phyloP scores from a whole-genome alignment of 257 asterid species.

The Henckelia pumila region DNA sequence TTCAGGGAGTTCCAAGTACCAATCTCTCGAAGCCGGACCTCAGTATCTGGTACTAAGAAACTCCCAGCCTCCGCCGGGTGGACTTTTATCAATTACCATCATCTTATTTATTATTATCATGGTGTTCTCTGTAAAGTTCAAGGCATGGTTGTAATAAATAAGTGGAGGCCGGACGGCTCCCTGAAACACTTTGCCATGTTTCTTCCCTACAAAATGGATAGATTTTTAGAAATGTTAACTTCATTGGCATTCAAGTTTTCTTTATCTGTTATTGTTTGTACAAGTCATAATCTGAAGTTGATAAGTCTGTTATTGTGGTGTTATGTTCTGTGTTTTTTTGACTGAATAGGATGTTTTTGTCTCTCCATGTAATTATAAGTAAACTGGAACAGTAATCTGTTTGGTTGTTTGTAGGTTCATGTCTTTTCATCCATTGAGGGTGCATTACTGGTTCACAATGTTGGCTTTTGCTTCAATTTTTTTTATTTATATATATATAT shows the following conservation, averaged over 20 bases:
- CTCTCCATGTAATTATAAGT: neutral
- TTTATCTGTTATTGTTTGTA: conserved; percentile 23
- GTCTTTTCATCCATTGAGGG: conserved; percentile 1
- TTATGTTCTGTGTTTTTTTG: conserved; percentile 35
- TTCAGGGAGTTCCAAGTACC: conserved; percentile 40
- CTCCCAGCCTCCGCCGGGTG: conserved; percentile 20
- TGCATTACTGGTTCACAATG: conserved; percentile 14
- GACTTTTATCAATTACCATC: conserved; percentile 21
- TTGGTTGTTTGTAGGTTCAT: conserved; percentile 23
- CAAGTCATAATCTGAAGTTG: conserved; percentile 22
- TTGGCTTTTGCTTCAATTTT: neutral
- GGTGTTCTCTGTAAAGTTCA: conserved; percentile 27
- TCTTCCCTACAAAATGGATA: conserved; percentile 20
- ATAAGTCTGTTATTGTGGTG: conserved; percentile 7
- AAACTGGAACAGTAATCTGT: conserved; percentile 8
- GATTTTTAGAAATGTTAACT: conserved; percentile 29
- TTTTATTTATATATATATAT: too few species aligned
- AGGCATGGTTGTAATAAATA: conserved; percentile 39
- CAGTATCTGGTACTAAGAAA: conserved; percentile 53
- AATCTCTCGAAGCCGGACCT: conserved; percentile 45
- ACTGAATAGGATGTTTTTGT: conserved; percentile 21
- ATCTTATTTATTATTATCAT: conserved; percentile 11
- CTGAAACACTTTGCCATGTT: conserved; percentile 27
- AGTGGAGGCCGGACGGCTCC: conserved; percentile 25
- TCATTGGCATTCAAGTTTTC: conserved; percentile 18